phyloP scores from a whole-genome alignment of 345 rosid genomes.

The Eucalyptus sp. region DNA sequence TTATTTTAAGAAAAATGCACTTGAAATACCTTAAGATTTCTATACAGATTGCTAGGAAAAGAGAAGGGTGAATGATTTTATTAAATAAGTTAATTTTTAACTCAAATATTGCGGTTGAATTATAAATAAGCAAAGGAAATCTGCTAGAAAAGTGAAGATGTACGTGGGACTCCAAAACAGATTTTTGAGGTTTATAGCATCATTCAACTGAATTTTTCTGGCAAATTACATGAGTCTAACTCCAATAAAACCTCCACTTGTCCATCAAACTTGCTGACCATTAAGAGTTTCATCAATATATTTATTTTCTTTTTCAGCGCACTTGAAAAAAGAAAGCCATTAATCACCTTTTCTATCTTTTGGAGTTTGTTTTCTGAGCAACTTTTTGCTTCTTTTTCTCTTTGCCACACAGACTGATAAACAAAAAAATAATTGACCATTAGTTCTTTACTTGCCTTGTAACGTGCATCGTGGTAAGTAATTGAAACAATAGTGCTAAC shows the following conservation, averaged over 20 bases:
- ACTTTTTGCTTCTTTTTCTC: not conserved
- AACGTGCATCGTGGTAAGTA: no score
- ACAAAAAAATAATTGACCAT: no score
- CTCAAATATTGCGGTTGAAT: not conserved
- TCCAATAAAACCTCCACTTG: no score
- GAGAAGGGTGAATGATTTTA: not conserved
- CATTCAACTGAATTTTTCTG: not conserved
- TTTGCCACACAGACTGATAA: not conserved
- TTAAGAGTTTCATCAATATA: no score
- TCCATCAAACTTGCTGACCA: no score
- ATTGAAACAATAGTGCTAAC: no score
- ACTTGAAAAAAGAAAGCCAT: not conserved
- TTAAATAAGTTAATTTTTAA: not conserved
- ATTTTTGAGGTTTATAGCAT: not conserved
- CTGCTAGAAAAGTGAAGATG: not conserved
- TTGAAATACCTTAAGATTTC: not conserved
- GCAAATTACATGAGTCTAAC: not conserved
- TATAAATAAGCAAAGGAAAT: not conserved
- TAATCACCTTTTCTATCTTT: not conserved
- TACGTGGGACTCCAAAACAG: not conserved
- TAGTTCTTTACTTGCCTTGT: no score
- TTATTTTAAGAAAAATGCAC: not conserved
- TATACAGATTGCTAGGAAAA: not conserved
- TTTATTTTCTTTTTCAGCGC: not conserved
- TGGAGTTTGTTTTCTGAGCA: not conserved